A percentile compares a stretch with the other conserved stretches of the same genome.
Evolutionary conservation across 2,329 filamentous ascomycete genomes (phyloP).

Genomic region (Rutstroemia sp.): DNA sequence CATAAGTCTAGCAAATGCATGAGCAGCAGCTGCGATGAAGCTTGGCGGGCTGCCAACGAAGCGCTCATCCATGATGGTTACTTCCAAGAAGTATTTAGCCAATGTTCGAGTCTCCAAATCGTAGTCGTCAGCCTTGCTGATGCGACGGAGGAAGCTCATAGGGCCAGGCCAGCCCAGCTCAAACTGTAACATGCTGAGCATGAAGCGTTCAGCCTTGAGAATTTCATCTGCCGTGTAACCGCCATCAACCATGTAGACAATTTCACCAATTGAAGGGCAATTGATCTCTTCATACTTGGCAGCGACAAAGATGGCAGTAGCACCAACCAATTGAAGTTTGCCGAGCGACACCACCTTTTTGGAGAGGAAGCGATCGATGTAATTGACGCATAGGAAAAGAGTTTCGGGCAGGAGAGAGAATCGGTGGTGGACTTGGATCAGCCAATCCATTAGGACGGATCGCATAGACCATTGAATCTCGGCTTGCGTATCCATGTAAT

Average conservation of each 20-base stretch:
- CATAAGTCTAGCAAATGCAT: constrained; percentile 85
- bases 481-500: constrained; percentile 97
- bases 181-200: constrained; percentile 94
- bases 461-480: constrained; percentile 99
- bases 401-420: constrained; percentile 92
- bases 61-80: constrained; percentile 96
- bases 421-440: constrained; percentile 89
- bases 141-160: constrained; percentile 94
- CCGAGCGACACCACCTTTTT: constrained; percentile 90
- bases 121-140: constrained; percentile 98
- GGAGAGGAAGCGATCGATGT: constrained; percentile 92
- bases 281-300: constrained; percentile 99
- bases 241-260: constrained; percentile 96
- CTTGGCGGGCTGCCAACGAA: constrained; percentile 89
- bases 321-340: constrained; percentile 92
- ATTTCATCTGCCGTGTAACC: constrained; percentile 89
- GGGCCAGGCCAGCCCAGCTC: constrained; percentile 97
- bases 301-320: constrained; percentile 90
- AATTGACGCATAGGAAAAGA: constrained; percentile 90
- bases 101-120: constrained; percentile 91
- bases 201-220: constrained; percentile 94
- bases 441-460: constrained; percentile 93
- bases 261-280: constrained; percentile 88
- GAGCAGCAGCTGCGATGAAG: constrained; percentile 83
- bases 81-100: constrained; percentile 95